These are phyloP conservation scores for Penicillium occitanis DNA, from an alignment of 2,329 filamentous ascomycete genomes.

Conservation along the genomic window DNA sequence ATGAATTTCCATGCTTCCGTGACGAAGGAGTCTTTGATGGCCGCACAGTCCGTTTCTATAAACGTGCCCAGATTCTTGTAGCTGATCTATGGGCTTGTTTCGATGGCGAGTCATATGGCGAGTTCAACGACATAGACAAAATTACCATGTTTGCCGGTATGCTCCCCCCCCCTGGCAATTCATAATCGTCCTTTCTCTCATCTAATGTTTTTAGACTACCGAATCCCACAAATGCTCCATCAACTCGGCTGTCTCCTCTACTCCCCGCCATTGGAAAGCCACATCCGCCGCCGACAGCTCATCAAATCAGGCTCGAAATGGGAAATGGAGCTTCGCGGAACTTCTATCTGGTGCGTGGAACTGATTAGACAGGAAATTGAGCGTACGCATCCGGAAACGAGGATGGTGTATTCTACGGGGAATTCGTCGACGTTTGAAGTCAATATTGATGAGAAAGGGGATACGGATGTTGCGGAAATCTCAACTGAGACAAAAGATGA, in stretches of 20 bases:
- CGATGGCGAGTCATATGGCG: conserved; percentile 73
- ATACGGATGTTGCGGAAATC: not conserved
- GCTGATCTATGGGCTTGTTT: conserved; percentile 98
- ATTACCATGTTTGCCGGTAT: conserved; percentile 91
- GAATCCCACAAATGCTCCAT: conserved; percentile 89
- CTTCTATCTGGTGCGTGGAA: conserved; percentile 96
- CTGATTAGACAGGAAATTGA: conserved; percentile 79
- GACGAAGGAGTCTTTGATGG: conserved; percentile 77
- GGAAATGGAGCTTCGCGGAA: conserved; percentile 87
- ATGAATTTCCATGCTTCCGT: conserved; percentile 80
- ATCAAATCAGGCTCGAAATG: conserved; percentile 72
- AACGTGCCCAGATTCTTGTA: conserved; percentile 92
- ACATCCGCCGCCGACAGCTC: conserved; percentile 63
- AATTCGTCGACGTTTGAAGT: conserved; percentile 9
- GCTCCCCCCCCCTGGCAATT: not conserved
- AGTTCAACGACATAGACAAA: conserved; percentile 86
- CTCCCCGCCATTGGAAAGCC: conserved; percentile 72
- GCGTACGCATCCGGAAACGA: conserved; percentile 63
- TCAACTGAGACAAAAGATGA: not conserved
- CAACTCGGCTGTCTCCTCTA: conserved; percentile 79
- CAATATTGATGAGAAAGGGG: not conserved
- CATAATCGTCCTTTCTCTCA: not conserved
- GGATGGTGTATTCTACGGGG: conserved; percentile 15
- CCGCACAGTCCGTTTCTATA: conserved; percentile 76
- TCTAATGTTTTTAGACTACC: conserved; percentile 65